These are phyloP conservation scores for Rheum nobile DNA, from an alignment of 148 eudicot genomes.

Conservation along the genomic window DNA sequence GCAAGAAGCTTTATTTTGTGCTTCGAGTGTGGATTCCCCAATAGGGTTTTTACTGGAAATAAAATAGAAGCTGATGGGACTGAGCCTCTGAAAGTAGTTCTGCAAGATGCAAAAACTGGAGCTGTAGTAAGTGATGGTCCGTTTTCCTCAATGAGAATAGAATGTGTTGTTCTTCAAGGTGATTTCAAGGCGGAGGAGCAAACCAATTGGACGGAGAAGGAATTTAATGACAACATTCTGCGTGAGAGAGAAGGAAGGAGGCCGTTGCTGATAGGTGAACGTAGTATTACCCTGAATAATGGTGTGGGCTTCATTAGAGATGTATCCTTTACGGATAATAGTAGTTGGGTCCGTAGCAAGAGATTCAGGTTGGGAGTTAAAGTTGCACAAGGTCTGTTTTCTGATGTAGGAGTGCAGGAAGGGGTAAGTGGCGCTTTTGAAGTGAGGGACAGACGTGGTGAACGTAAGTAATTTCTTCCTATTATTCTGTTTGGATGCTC, in stretches of 20 bases:
- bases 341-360: constrained; percentile 40
- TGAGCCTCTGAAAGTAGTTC: constrained; percentile 13
- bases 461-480: constrained; percentile 27
- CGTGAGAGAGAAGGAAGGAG: constrained; percentile 50
- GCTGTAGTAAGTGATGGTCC: constrained; percentile 22
- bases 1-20: constrained; percentile 11
- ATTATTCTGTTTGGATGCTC: not conserved
- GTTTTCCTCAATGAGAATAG: constrained; percentile 30
- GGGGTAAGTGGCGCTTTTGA: constrained; percentile 40
- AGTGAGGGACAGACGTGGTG: constrained; percentile 57
- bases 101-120: constrained; percentile 18
- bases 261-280: constrained; percentile 44
- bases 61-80: constrained; percentile 19
- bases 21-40: constrained; percentile 14
- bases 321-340: constrained; percentile 51
- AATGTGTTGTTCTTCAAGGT: constrained; percentile 53
- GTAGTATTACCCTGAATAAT: constrained; percentile 15
- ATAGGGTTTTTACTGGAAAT: constrained; percentile 18
- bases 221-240: constrained; percentile 37
- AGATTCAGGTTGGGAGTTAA: constrained; percentile 50
- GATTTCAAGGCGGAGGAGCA: constrained; percentile 46
- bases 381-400: constrained; percentile 21
- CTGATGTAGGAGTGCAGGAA: constrained; percentile 35
- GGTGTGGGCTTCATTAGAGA: constrained; percentile 34
- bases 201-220: constrained; percentile 38